These are phyloP conservation scores for Nelumbo lutea DNA, from an alignment of 164 flowering plant species.

Conservation along the genomic window DNA sequence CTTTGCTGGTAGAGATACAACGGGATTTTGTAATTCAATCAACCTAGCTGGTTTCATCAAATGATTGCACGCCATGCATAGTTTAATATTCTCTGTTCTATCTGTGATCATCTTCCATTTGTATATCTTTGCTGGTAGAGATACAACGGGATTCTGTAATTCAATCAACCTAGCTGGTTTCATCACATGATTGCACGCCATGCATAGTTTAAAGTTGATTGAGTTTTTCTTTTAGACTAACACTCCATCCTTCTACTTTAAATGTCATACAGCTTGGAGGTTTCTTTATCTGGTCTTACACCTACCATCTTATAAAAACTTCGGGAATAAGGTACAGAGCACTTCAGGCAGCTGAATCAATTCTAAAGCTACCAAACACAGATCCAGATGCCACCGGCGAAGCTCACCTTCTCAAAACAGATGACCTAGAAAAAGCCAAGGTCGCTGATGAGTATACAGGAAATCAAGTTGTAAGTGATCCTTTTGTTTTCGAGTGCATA, in stretches of 20 bases:
- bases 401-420: conserved; percentile 45
- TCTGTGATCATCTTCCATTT: no score
- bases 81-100: not conserved
- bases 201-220: no score
- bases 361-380: conserved; percentile 35
- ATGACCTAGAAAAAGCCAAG: conserved; percentile 32
- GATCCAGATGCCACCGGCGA: conserved; percentile 38
- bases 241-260: not conserved
- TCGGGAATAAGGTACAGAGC: conserved; percentile 33
- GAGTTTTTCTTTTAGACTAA: no score
- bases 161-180: no score
- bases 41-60: no score
- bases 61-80: no score
- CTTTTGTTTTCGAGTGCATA: not conserved
- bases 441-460: not conserved
- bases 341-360: conserved; percentile 17
- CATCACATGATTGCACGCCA: no score
- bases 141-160: no score
- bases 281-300: conserved; percentile 85
- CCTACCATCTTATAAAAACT: conserved; percentile 55
- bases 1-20: no score
- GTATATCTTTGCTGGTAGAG: no score
- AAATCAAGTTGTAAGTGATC: no score
- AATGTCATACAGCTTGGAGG: conserved; percentile 66
- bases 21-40: not conserved